Evolutionary conservation across 768 basidiomycete species (phyloP), one percentile per base, ranked within the genome.

Genomic region (Suillus placidus): DNA sequence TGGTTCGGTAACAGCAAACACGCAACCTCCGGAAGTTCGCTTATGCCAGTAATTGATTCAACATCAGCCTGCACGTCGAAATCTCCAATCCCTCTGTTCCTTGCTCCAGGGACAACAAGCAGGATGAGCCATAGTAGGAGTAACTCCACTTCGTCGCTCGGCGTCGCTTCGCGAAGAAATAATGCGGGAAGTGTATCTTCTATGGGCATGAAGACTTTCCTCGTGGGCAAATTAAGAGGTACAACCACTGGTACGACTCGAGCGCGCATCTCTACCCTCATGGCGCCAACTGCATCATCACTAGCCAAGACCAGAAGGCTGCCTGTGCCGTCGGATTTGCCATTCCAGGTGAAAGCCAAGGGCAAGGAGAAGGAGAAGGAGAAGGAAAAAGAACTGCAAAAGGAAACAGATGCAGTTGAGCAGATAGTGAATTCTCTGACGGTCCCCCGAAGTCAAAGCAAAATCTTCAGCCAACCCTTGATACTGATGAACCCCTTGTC

Each of bases 201-300:
- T 0, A 69, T 77, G 43, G 81, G 74, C 1, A 64, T 71, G 9
- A 75, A 70, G 42, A 72, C 73, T 5, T 73, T 67, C 62, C 38
- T 68, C 18, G 34, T 55, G 23, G 20, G 58, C 20, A 69, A 47
- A 60, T 58, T 60, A 13, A 64, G 66, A 3, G 43, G 26, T 35
- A 71, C 69, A 40, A 62, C 60, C 1, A 18, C 32, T 45, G 14
- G 40, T 16, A 47, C 49, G 47, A 68, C 73, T 43, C 65, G 73
- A 43, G 71, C 64, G 20, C 76, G 80, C 43, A 77, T 75, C 0
- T 77, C 77, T 9, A 83, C 87, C 43, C 79, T 93, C 16, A 78
- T 90, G 60, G 90, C 91, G 1, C 91, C 91, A 0, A 93, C 91
- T 1, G 90, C 88, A 2, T 91, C 90, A 69, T 93, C 91, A 1